Base-by-base conservation (phyloP, 2,329 filamentous ascomycete species). In the Diaporthe longicolla region DNA sequence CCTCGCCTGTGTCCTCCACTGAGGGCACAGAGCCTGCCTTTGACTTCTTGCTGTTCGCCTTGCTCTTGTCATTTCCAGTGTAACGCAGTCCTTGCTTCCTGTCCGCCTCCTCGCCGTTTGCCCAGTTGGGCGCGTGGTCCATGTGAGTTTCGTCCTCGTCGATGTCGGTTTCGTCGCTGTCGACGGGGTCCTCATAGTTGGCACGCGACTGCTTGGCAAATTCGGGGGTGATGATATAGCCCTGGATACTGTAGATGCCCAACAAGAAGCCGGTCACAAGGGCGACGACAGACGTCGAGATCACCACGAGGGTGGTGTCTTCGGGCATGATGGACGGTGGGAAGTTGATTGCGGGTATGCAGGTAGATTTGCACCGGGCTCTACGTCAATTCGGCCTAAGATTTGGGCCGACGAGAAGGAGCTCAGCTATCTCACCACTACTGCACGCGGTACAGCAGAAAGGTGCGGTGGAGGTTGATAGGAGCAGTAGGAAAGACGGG, bases 191-290 rank as follows among this genome's bases (percentile, higher is more conserved):
- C 61, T 85, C 80, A 15, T 87, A 83, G 80, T 88, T 87, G 83
- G 86, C 83, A 82, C 85, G 83, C 82, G 91, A 85, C 87, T 92
- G 85, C 81, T 90, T 82, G 78, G 82, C 85, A 78, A 93, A 83
- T 75, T 83, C 81, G 1, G 89, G 87, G n/a, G 89, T 87, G 78
- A 91, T 85, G 59, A 91, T 81, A 84, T 90, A 91, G 73, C 90
- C 89, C 73, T 83, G 87, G 75, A 89, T 89, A 24, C 91, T 88
- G 84, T 95, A 95, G 74, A 97, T 85, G 76, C 94, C 95, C 19
- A 98, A 89, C 50, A 95, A 90, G 84, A 96, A 97, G 79, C 95
- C 95, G 1, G 91, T 89, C 71, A 97, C 82, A 77, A 94, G 91
- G 76, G 93, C 90, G 73, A 96, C 85, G 76, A 97, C 89, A 77